These are phyloP conservation scores for Clonostachys byssicola DNA, from an alignment of 2,329 filamentous ascomycete genomes.

Conservation along the genomic window DNA sequence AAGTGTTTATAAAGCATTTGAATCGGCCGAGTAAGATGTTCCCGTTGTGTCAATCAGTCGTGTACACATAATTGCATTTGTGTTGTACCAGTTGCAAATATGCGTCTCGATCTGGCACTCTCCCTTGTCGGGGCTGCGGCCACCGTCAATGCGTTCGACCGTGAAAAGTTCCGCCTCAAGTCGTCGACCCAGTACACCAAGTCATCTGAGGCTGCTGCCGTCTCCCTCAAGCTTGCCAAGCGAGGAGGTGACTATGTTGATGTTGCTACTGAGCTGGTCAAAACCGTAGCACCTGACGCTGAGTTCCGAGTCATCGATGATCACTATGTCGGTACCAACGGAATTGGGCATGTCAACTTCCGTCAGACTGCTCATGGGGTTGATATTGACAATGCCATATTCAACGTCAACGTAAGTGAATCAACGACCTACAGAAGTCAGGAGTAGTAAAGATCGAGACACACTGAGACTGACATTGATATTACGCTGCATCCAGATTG, in stretches of 20 bases:
- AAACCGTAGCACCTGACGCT: slow-evolving; percentile 21
- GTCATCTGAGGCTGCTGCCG: too few species aligned
- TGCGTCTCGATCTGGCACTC: too few species aligned
- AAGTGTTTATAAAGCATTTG: too few species aligned
- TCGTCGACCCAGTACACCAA: too few species aligned
- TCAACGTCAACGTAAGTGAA: slow-evolving; percentile 46
- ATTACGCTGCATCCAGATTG: slow-evolving; percentile 25
- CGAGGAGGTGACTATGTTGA: slow-evolving; percentile 26
- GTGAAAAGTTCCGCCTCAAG: too few species aligned
- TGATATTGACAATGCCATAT: slow-evolving; percentile 50
- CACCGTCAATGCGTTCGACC: too few species aligned
- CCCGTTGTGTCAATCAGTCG: too few species aligned
- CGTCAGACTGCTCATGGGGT: slow-evolving; percentile 48
- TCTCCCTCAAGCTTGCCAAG: too few species aligned
- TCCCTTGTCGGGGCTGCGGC: too few species aligned
- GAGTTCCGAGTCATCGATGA: slow-evolving; percentile 40
- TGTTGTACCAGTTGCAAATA: not conserved
- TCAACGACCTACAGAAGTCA: not conserved
- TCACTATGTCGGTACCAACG: slow-evolving; percentile 43
- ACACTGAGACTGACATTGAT: not conserved
- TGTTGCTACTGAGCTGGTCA: slow-evolving; percentile 36
- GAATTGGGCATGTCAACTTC: slow-evolving; percentile 50
- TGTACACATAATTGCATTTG: too few species aligned
- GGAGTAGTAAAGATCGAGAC: not conserved
- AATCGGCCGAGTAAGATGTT: too few species aligned